These are phyloP conservation scores for Suhomyces bokatorum DNA, from an alignment of 1,139 yeast species.

Conservation along the genomic window DNA sequence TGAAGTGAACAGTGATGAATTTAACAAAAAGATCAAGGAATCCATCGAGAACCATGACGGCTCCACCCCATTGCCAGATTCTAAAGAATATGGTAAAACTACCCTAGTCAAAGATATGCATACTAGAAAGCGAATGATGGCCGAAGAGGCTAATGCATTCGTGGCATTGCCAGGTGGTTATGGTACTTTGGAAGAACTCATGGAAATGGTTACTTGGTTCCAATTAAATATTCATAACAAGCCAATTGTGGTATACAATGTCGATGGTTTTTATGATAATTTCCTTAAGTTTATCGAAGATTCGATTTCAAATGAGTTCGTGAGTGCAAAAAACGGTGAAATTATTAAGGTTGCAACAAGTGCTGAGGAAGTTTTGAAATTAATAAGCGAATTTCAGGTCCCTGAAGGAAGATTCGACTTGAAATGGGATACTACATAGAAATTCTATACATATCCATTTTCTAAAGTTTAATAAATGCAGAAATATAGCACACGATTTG, in stretches of 20 bases:
- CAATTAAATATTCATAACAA: conserved; percentile 83
- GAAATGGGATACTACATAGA: conserved; percentile 51
- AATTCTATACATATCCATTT: not conserved
- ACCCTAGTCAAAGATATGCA: conserved; percentile 89
- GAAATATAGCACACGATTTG: not conserved
- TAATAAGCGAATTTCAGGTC: conserved; percentile 59
- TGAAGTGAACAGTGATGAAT: conserved; percentile 38
- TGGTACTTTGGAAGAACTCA: conserved; percentile 86
- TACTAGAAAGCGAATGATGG: conserved; percentile 85
- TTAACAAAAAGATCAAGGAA: conserved; percentile 48
- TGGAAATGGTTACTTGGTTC: conserved; percentile 90
- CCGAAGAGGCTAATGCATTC: conserved; percentile 81
- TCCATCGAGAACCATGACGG: conserved; percentile 56
- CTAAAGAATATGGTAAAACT: conserved; percentile 68
- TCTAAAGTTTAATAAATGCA: not conserved
- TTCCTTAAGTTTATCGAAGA: conserved; percentile 59
- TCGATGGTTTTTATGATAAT: conserved; percentile 78
- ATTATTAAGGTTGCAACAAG: conserved; percentile 70
- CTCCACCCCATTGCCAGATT: conserved; percentile 62
- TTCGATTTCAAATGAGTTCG: conserved; percentile 64
- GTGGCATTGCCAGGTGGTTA: conserved; percentile 92
- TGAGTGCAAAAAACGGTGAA: conserved; percentile 63
- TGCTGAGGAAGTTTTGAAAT: conserved; percentile 63
- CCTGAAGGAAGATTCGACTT: conserved; percentile 77
- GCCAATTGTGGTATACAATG: conserved; percentile 76